phyloP scores from a whole-genome alignment of 2,329 filamentous ascomycete genomes.

The Emergomyces orientalis region DNA sequence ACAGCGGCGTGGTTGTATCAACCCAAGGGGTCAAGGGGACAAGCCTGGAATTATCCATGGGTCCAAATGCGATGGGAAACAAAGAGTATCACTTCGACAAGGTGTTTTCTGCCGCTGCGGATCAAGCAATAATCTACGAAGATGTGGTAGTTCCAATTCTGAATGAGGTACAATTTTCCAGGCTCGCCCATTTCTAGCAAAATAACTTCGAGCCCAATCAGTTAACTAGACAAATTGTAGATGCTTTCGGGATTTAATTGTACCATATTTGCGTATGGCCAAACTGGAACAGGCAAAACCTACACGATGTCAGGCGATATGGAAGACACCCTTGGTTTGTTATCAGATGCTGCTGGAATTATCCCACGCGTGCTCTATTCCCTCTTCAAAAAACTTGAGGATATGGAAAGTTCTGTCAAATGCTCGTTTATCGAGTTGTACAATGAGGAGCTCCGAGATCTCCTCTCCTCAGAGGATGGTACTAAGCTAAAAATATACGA shows the following conservation, averaged over 20 bases:
- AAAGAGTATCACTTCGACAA: constrained; percentile 96
- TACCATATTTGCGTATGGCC: constrained; percentile 96
- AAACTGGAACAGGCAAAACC: constrained; percentile 96
- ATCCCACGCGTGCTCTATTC: constrained; percentile 84
- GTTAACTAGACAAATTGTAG: constrained; percentile 37
- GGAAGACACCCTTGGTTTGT: constrained; percentile 70
- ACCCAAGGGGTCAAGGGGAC: constrained; percentile 84
- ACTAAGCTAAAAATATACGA: constrained; percentile 93
- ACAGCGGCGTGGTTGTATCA: constrained; percentile 82
- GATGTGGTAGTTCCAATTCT: constrained; percentile 89
- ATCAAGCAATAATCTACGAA: constrained; percentile 89
- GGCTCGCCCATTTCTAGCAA: background rate
- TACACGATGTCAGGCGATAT: constrained; percentile 99
- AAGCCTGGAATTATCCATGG: constrained; percentile 79
- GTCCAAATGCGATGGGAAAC: constrained; percentile 82
- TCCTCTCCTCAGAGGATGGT: constrained; percentile 72
- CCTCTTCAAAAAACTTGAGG: constrained; percentile 77
- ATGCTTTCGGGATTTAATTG: constrained; percentile 94
- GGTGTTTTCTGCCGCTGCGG: constrained; percentile 89
- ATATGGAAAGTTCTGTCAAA: constrained; percentile 79
- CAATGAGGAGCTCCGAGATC: constrained; percentile 90
- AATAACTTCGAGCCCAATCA: background rate
- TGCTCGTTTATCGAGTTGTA: constrained; percentile 98
- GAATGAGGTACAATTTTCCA: constrained; percentile 60
- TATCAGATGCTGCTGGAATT: constrained; percentile 88